phyloP scores from a whole-genome alignment of 805 yeast genomes.

The Saccharomycopsis olivae region DNA sequence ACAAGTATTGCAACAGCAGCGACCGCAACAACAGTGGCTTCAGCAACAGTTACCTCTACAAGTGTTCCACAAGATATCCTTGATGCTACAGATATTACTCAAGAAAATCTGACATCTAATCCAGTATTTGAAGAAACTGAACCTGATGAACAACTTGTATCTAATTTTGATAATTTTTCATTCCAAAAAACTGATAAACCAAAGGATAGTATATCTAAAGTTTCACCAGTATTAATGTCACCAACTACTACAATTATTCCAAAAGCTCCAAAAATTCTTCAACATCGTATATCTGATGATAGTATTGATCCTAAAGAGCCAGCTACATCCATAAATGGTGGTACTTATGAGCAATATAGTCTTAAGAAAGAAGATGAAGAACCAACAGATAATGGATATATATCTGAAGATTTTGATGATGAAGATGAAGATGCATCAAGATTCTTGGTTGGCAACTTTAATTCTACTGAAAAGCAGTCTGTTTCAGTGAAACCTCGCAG shows the following conservation, averaged over 20 bases:
- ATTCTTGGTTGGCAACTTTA: neutral
- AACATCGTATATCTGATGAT: too few species aligned
- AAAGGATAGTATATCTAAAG: neutral
- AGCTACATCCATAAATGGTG: too few species aligned
- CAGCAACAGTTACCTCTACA: too few species aligned
- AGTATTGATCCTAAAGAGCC: slow-evolving; percentile 7
- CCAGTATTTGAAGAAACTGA: too few species aligned
- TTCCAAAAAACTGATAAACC: neutral
- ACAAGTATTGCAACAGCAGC: too few species aligned
- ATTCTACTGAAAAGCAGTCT: neutral
- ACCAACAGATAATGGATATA: neutral
- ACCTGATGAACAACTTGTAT: neutral
- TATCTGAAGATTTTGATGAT: neutral
- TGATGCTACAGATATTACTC: too few species aligned
- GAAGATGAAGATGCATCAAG: slow-evolving; percentile 2
- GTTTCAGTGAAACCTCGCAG: neutral
- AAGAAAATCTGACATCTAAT: too few species aligned
- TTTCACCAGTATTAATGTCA: neutral
- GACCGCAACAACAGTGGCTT: too few species aligned
- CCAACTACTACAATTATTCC: neutral
- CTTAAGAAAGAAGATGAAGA: neutral
- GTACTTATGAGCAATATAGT: neutral
- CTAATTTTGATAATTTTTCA: slow-evolving; percentile 1
- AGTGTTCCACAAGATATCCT: too few species aligned
- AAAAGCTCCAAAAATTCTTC: neutral